A percentile compares a stretch with the other conserved stretches of the same genome.
Evolutionary conservation across 1,139 yeast species (phyloP).

Genomic region (Geotrichum carabidarum): DNA sequence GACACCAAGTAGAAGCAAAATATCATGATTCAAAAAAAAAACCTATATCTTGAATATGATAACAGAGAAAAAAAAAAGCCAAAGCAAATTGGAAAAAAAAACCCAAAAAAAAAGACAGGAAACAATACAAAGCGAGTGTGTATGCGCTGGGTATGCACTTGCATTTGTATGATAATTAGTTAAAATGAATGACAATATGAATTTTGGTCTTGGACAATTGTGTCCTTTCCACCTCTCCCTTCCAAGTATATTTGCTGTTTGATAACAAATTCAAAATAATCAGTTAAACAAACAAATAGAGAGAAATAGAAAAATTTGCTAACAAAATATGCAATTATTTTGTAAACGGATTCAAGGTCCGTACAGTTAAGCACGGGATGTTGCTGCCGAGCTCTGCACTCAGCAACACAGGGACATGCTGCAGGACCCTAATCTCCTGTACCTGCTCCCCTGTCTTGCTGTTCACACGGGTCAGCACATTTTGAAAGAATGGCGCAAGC

Average conservation of each 20-base stretch:
- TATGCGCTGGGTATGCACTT: background rate
- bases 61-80: too few species aligned
- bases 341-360: slow-evolving; percentile 89
- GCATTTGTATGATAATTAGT: background rate
- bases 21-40: too few species aligned
- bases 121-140: background rate
- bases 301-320: background rate
- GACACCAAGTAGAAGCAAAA: too few species aligned
- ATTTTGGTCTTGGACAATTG: too few species aligned
- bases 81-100: too few species aligned
- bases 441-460: slow-evolving; percentile 46
- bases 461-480: slow-evolving; percentile 55
- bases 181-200: background rate
- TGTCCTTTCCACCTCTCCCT: too few species aligned
- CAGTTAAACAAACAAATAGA: background rate
- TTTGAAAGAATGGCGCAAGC: slow-evolving; percentile 53
- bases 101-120: background rate
- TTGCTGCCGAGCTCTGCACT: slow-evolving; percentile 89
- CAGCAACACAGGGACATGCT: slow-evolving; percentile 74
- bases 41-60: too few species aligned
- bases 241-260: background rate
- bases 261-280: background rate
- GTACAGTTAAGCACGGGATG: slow-evolving; percentile 87
- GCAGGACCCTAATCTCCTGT: slow-evolving; percentile 76
- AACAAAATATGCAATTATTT: slow-evolving; percentile 4